Evolutionary conservation across 768 basidiomycete genomes (phyloP), one percentile per base, ranked within the genome.

Genomic region (Podaxis mareebaensis): DNA sequence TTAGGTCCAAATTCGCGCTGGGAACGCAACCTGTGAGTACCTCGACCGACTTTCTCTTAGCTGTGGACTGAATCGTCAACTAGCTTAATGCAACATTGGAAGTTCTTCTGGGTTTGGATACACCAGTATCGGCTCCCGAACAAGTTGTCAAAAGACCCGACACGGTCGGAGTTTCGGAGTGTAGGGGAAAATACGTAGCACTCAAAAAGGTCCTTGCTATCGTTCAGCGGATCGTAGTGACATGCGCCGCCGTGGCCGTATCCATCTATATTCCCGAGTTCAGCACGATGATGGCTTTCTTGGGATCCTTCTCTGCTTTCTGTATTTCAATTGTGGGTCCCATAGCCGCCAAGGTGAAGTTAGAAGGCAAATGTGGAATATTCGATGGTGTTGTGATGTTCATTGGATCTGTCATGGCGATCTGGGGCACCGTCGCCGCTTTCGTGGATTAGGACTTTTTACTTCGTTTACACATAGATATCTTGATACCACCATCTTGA

Each of bases 231-330:
- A 74, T 87, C 26, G 66, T 77, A 57, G 73, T 95, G 49, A 85
- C 90, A 0, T 67, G 81, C 10, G 68, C 88, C 38, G 83, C 89
- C 24, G 87, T 93, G 12, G 72, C 74, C 36, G 85, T 90, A 26
- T 93, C 95, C 20, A 89, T 94, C 62, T 71, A 84, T 57, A 73
- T 95, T 22, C 94, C 94, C 4, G 84, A 91, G 59, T 96, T 96
- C 74, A 86, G 88, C 66, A 81, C 87, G 4, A 78, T 90, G 74
- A 94, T 95, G 91, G 92, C 93, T 1, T 92, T 97, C 73, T 78
- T 98, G 58, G 96, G 96, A 2, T 89, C 92, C n/a, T 93, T 94
- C 73, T 88, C 89, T 39, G 91, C 93, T 0, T 88, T 88, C 66
- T 77, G 88, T 69, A 81, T 93, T 24, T 91, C 90, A 65, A 83